Evolutionary conservation across 164 flowering plant species (phyloP).

Genomic region (Vitis amurensis): DNA sequence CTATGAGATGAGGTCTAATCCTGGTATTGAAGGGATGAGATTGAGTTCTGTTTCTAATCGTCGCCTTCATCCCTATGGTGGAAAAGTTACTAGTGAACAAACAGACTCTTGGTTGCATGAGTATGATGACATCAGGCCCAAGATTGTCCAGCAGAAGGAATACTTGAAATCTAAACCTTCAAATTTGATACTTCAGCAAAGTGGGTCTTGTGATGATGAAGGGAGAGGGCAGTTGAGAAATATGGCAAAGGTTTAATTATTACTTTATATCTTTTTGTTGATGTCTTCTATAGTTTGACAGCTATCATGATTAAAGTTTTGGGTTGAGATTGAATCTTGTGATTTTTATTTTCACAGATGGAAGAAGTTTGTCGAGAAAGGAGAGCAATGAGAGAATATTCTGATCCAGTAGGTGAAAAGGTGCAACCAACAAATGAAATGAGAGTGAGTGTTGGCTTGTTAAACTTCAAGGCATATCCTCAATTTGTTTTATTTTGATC

Average conservation of each 20-base stretch:
- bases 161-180: constrained; percentile 29
- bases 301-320: constrained; percentile 1
- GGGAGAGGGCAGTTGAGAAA: constrained; percentile 29
- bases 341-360: constrained; percentile 28
- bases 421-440: constrained; percentile 31
- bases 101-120: constrained; percentile 24
- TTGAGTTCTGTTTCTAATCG: constrained; percentile 24
- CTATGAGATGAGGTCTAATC: constrained; percentile 20
- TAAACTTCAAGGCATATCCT: not conserved
- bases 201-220: constrained; percentile 24
- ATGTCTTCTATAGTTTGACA: not conserved
- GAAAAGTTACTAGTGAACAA: constrained; percentile 21
- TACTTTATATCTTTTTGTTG: not conserved
- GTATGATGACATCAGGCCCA: constrained; percentile 18
- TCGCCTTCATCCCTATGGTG: constrained; percentile 16
- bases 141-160: constrained; percentile 23
- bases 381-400: constrained; percentile 25
- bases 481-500: constrained; percentile 1
- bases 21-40: constrained; percentile 25
- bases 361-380: constrained; percentile 27
- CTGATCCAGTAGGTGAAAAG: constrained; percentile 21
- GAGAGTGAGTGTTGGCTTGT: constrained; percentile 30
- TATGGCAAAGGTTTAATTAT: constrained; percentile 36
- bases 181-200: constrained; percentile 14
- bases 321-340: constrained; percentile 4